Evolutionary conservation across 2,329 filamentous ascomycete species (phyloP), one percentile per base, ranked within the genome.

Genomic region (Penicillium paneum): DNA sequence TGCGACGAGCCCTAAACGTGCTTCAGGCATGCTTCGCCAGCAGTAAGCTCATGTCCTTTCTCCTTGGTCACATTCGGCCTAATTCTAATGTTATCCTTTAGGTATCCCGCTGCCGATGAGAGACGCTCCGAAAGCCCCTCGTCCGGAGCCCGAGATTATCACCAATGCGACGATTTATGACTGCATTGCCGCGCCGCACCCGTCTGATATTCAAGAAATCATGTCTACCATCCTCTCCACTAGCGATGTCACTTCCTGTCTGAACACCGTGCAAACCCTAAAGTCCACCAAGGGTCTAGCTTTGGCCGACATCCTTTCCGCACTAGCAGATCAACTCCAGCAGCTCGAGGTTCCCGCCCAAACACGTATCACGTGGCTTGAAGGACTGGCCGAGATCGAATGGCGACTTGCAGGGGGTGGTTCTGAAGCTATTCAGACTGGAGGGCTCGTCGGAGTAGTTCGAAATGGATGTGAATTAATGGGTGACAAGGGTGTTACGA

Each of bases 11-110:
- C 0, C 74, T 99, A 63, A 99, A 99, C 67, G 94, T 99, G 10
- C 80, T 99, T 28, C 94, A 99, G 76, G 94, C 94, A 8, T 99
- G 94, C 63, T 91, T 97, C 71, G 94, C 94, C 32, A 96, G 91
- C 58, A 95, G 91, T 85, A 83, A 79, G 78, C 73, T 17, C 12
- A 31, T 26, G 1, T 19, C 5, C 17, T 28, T 36, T 24, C 11
- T 8, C 17, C 8, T 42, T 38, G 11, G 11, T 29, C 4, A 13
- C 13, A 5, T 15, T 5, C 8, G 2, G 1, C 28, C 13, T 26
- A 26, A 38, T 15, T 38, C 17, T 19, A 5, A 52, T 26, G 11
- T 8, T 39, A 54, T 63, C n/a, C 8, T 13, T 13, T 39, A 88
- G 86, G 85, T 67, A 89, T 86, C 38, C 89, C 88, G 0, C 76